Evolutionary conservation across 2,329 filamentous ascomycete genomes (phyloP), one percentile per base, ranked within the genome.

Genomic region (Chlorencoelia australis): DNA sequence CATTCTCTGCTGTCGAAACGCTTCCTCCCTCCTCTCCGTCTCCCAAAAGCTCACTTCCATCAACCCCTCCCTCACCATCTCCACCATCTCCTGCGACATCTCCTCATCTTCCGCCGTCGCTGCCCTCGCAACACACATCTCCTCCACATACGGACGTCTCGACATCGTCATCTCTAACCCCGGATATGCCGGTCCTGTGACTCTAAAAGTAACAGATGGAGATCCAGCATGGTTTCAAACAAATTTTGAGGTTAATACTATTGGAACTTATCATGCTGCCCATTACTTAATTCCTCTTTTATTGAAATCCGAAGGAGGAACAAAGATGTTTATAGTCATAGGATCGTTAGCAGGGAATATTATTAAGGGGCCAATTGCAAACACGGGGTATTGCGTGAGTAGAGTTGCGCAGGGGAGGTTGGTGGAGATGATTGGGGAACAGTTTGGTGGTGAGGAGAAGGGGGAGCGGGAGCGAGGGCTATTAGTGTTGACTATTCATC

Each of bases 381-480:
- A 39, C 11, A 34, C 36, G 7, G 36, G 30, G 18, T 39, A 39
- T 35, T 39, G 36, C n/a, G 36, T 39, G 17, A 39, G 36, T 39
- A 39, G 34, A 18, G 27, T 39, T 15, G 36, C 36, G 15, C 36
- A 39, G 2, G 34, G 36, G 33, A 22, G 36, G 4, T 18, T 39
- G 10, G 16, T 39, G 19, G 36, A 39, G 24, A 39, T 35, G 30
- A 3, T 39, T 4, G 30, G 19, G 2, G 11, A 6, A 2, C 36
- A 39, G 15, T 39, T 39, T 25, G 24, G 14, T 3, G 30, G 9
- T 6, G 31, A 29, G 15, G n/a, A n/a, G n/a, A n/a, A n/a, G n/a
- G n/a, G n/a, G n/a, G n/a, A n/a, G n/a, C n/a, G n/a, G n/a, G n/a
- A n/a, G n/a, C n/a, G n/a, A n/a, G 36, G 36, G 2, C n/a, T 39